Percentiles rank a stretch among this genome's conserved stretches.
phyloP scores from a whole-genome alignment of 2,329 filamentous ascomycete genomes.

The Beauveria scarabaeidicola region DNA sequence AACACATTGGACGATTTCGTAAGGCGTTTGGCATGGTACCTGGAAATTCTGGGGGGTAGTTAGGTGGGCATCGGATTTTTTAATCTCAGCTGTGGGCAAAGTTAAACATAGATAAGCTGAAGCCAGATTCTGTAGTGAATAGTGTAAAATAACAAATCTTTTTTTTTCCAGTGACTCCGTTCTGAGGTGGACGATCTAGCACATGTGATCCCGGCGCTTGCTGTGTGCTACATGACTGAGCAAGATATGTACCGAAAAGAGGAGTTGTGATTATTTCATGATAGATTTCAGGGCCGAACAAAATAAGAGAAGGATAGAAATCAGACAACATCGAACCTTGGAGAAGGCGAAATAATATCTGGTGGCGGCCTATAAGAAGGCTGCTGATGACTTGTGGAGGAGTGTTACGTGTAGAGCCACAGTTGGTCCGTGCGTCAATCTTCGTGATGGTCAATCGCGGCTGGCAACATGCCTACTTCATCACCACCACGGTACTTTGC shows the following conservation, averaged over 20 bases:
- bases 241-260: too few relatives aligned
- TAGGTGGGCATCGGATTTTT: constrained; percentile 1
- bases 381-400: background rate
- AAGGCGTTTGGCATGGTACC: constrained; percentile 9
- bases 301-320: too few relatives aligned
- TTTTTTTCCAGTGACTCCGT: background rate
- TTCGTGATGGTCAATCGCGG: constrained; percentile 5
- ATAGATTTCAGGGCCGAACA: too few relatives aligned
- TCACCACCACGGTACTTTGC: constrained; percentile 1
- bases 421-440: constrained; percentile 9
- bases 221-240: background rate
- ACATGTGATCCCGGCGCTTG: background rate
- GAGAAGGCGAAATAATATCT: too few relatives aligned
- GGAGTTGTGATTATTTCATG: too few relatives aligned
- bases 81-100: background rate
- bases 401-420: background rate
- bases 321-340: too few relatives aligned
- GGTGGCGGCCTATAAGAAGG: background rate
- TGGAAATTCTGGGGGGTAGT: background rate
- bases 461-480: constrained; percentile 1
- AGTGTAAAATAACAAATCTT: background rate
- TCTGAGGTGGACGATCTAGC: background rate
- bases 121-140: background rate
- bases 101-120: background rate
- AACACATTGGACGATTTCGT: background rate